These are phyloP conservation scores for Bipolaris oryzae DNA, from an alignment of 2,329 filamentous ascomycete species.

Conservation along the genomic window DNA sequence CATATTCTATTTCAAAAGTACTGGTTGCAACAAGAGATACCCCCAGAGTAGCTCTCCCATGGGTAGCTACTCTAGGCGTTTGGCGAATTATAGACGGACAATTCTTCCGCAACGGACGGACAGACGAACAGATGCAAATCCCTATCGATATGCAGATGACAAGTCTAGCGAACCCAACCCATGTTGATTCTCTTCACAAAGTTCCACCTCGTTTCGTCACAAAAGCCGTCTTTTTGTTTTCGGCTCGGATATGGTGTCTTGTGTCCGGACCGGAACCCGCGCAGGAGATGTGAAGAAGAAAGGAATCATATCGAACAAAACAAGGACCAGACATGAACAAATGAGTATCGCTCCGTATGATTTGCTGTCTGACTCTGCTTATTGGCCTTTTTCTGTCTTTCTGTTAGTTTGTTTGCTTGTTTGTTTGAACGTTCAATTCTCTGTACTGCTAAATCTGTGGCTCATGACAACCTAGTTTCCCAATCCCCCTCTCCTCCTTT, in stretches of 20 bases:
- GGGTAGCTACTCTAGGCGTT: constrained; percentile 10
- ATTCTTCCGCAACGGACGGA: neutral
- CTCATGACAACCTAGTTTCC: constrained; percentile 24
- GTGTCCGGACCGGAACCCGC: neutral
- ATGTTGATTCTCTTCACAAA: constrained; percentile 17
- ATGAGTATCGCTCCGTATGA: no score
- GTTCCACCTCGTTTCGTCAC: neutral
- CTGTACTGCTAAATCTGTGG: constrained; percentile 25
- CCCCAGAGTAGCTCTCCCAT: constrained; percentile 9
- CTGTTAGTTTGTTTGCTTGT: neutral
- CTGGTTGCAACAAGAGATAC: constrained; percentile 10
- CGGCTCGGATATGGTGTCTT: neutral
- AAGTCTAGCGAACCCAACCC: constrained; percentile 6
- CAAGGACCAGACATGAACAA: neutral
- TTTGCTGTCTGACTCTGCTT: neutral
- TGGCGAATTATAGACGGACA: constrained; percentile 8
- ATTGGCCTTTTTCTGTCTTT: neutral
- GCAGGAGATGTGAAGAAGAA: constrained; percentile 2
- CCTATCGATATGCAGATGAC: constrained; percentile 15
- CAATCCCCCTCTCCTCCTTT: constrained; percentile 17
- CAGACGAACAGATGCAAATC: constrained; percentile 8
- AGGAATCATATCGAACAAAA: neutral
- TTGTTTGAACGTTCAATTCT: constrained; percentile 5
- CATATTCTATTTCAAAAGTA: constrained; percentile 6
- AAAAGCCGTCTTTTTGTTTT: neutral